Base-by-base conservation (phyloP, 305 asterid genomes). In the Solanum hybrid region DNA sequence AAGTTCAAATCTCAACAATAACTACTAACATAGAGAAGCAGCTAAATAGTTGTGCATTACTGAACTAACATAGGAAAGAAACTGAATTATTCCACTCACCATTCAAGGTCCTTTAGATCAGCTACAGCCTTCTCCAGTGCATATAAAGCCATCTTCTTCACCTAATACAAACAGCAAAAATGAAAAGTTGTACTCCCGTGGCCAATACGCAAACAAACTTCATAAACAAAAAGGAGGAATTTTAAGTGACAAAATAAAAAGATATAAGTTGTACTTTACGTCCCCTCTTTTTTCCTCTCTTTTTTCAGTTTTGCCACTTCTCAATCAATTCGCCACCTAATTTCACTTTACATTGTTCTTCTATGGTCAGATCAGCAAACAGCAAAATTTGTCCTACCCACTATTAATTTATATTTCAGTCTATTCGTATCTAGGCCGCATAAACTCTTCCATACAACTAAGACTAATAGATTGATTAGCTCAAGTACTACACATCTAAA, bases 101-200 rank as follows among this genome's bases (percentile, higher is more conserved):
- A 69, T 71, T 86, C 86, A 75, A 90, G 90, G 6, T 22, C 8
- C 29, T 88, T 88, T 17, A 93, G 91, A 36, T 81, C 36, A 36
- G 77, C 71, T 66, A 93, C 89, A 40, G 93, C 93, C 26, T 81
- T 22, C 14, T 77, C 7, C 51, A 93, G 27, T 56, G 93, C 93
- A 90, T 91, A 89, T 36, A 93, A n/a, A 60, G 91, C 91, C 93
- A 92, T 92, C 93, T 90, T 93, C 90, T 86, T 93, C 66, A 92
- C 93, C 93, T 91, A 81, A 78, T 27, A 35, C 82, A 80, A 29
- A 56, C 22, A 19, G 82, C 24, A 34, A 56, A 71, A 27, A 87
- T 77, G 86, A 86, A 79, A 81, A 82, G 24, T 60, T 60, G 78
- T 40, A 72, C 36, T 60, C 80, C 90, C 75, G 31, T 69, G 13